Conservation (phyloP, 169 alveolate genomes). For the Babesia bigemina region DNA sequence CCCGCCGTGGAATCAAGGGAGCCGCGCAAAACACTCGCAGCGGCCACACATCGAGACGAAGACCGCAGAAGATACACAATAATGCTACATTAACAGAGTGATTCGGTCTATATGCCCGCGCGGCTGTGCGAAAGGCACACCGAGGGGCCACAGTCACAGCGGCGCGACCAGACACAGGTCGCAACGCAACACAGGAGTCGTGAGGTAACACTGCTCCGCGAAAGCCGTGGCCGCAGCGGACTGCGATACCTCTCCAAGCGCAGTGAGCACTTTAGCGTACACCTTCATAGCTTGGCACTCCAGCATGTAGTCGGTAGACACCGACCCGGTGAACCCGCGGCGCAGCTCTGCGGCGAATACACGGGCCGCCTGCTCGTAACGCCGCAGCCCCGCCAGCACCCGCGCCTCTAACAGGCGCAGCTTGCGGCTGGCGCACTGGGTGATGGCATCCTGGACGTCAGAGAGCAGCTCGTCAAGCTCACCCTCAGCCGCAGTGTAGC, state of each 20-base stretch:
- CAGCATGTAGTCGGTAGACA: constrained; percentile 48
- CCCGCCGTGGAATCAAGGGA: constrained; percentile 16
- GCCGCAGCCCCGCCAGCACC: constrained; percentile 29
- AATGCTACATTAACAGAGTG: not conserved
- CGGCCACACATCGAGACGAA: constrained; percentile 9
- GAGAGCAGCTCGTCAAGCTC: constrained; percentile 23
- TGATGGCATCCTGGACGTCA: constrained; percentile 1
- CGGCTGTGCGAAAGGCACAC: not conserved
- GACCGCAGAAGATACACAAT: not conserved
- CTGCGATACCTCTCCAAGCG: constrained; percentile 30
- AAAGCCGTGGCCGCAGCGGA: constrained; percentile 22
- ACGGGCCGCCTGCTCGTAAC: constrained; percentile 22
- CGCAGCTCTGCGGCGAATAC: constrained; percentile 26
- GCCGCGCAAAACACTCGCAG: not conserved
- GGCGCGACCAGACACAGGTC: constrained; percentile 60
- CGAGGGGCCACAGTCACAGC: constrained; percentile 11
- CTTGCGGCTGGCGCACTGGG: constrained; percentile 31
- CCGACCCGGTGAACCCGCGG: constrained; percentile 18
- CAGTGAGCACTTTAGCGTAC: constrained; percentile 39
- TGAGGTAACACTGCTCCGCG: constrained; percentile 49
- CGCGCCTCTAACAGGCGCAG: constrained; percentile 38
- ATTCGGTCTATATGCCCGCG: not conserved
- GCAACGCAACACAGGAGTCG: constrained; percentile 44
- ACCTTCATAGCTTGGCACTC: constrained; percentile 41
- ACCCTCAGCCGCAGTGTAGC: constrained; percentile 1